Evolutionary conservation across 805 yeast genomes (phyloP), one percentile per base, ranked within the genome.

Genomic region (Ogataea paradorogensis): DNA sequence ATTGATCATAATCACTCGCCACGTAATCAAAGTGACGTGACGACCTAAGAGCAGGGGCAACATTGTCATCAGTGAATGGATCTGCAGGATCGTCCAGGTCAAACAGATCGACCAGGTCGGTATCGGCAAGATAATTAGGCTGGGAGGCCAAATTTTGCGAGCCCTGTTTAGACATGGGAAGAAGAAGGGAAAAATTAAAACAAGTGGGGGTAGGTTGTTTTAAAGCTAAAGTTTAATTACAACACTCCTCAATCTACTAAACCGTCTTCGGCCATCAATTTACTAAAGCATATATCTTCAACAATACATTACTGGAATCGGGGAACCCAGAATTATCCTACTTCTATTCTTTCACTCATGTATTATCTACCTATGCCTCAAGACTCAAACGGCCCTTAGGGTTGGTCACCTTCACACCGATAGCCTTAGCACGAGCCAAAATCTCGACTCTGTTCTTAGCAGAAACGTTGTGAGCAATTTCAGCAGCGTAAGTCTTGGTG

Each of bases 401-500:
- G 80, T 93, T 93, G 82, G 99, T 93, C 67, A 93, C 96, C 83
- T 89, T 90, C 69, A 93, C 80, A 77, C 98, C 98, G 66, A 89
- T 79, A 72, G 95, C 87, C 84, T 89, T 91, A 66, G 99, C 99
- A 78, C 87, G 89, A 63, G 95, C 83, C 64, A 93, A 80, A 63
- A 93, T 87, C 66, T 77, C 90, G 67, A 90, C 90, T 82, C 99
- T 89, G 93, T 93, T 90, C 80, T 81, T 90, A 62, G 98, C 87
- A 62, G 98, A 90, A 62, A 93, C 93, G 73, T 84, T 87, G 90
- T 88, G 96, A 63, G 98, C 96, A 66, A 93, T 93, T 82, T 93
- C 99, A 71, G 99, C 99, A 72, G 99, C 99, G 76, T 87, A 93
- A 63, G 96, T 78, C 81, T 85, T 88, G 77, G 96, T 83, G 89